Evolutionary conservation across 2,329 filamentous ascomycete species (phyloP), one percentile per base, ranked within the genome.

Genomic region (Colletotrichum liriopes): DNA sequence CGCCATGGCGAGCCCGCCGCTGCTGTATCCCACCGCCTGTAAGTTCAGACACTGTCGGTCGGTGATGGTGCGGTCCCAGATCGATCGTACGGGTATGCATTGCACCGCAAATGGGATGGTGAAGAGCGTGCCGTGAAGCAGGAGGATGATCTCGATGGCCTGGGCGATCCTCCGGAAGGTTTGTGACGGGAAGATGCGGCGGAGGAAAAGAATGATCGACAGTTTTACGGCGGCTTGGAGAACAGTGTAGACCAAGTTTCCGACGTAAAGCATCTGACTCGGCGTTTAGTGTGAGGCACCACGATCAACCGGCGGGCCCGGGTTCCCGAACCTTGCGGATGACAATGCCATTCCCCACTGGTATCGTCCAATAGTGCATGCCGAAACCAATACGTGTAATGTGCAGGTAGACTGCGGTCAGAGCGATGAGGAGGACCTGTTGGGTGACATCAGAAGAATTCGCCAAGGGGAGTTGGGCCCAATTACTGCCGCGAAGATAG

Each of bases 171-270:
- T 64, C 49, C 20, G 26, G 32, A 55, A 64, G 14, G 37, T 64
- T 49, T 64, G 23, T 8, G 12, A 64, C 6, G 12, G 49, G 18
- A 64, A 64, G 29, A 60, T 60, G 26, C 56, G 26, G 56, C 52
- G 18, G 29, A 65, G 62, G 51, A 65, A 65, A 35, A 65, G 51
- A 18, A 65, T 7, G 18, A 65, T 65, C 18, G 20, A 65, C 14
- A 65, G 62, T 26, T 65, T 65, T 12, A 65, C 12, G 11, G 62
- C 52, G 43, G 62, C 62, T 49, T 65, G 23, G 2, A 65, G 51
- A 3, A 65, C 3, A 2, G 41, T 51, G 18, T 65, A 65, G 52
- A 65, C 45, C 14, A 56, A 65, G 52, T 58, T 65, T 56, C 63
- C 18, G 20, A 65, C 23, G 18, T 65, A 65, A n/a, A 65, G 41